phyloP scores from a whole-genome alignment of 371 early-diverging fungal species.

The Furculomyces boomerangus region DNA sequence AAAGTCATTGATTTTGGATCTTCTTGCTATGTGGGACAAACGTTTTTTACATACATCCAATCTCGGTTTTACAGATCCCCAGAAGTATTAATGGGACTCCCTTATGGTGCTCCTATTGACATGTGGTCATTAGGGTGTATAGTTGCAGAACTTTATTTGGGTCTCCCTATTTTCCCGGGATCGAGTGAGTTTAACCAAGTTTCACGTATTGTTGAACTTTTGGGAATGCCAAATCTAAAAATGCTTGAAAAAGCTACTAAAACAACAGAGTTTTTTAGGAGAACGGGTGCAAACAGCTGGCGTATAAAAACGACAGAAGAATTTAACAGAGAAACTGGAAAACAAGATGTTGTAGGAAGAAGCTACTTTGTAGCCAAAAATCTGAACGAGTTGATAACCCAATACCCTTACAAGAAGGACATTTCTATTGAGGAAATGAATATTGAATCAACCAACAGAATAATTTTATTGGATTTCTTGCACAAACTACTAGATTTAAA shows the following conservation, averaged over 20 bases:
- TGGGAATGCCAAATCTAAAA: slow-evolving; percentile 65
- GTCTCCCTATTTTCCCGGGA: slow-evolving; percentile 84
- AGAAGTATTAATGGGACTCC: slow-evolving; percentile 84
- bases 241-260: slow-evolving; percentile 74
- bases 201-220: slow-evolving; percentile 62
- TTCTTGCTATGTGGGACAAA: slow-evolving; percentile 72
- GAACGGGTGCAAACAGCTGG: slow-evolving; percentile 27
- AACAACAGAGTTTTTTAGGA: slow-evolving; percentile 53
- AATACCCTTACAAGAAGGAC: slow-evolving; percentile 49
- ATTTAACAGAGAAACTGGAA: slow-evolving; percentile 22
- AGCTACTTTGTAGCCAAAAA: slow-evolving; percentile 53
- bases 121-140: slow-evolving; percentile 99
- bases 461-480: slow-evolving; percentile 73
- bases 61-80: slow-evolving; percentile 94
- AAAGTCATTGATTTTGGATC: slow-evolving; percentile 98
- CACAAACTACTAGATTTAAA: slow-evolving; percentile 69
- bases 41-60: slow-evolving; percentile 85
- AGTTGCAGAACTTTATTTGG: slow-evolving; percentile 90
- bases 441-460: slow-evolving; percentile 21
- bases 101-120: slow-evolving; percentile 85
- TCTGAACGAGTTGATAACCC: slow-evolving; percentile 32
- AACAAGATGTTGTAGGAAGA: slow-evolving; percentile 20
- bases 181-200: slow-evolving; percentile 79
- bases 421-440: slow-evolving; percentile 49
- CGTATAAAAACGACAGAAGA: slow-evolving; percentile 61